Base-by-base conservation (phyloP, 2,329 filamentous ascomycete genomes). In the Stagonosporopsis tanaceti region DNA sequence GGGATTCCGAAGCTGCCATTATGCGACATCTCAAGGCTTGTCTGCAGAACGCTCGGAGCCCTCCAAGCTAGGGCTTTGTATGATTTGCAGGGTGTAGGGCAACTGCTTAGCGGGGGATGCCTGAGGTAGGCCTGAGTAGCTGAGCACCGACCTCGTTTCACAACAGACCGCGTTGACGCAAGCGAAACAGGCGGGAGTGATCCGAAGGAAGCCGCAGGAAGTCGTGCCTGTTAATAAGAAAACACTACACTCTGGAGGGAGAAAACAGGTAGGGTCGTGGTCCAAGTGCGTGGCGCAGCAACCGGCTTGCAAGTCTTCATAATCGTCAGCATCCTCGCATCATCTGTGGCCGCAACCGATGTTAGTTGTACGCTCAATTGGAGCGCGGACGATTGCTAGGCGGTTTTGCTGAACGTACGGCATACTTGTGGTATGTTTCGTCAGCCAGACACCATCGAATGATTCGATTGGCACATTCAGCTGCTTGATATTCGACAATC, bases 81-180 rank as follows among this genome's bases (percentile, higher is more conserved):
- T 48, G 44, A 48, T 35, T 48, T 57, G 38, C 44, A 57, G 28
- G 54, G 54, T 53, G 24, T 11, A 35, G n/a, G 28, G 51, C 28
- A 32, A 24, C 25, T 25, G 38, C 41, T 35, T 54, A 24, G 51
- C n/a, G 14, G 27, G 32, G 38, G 44, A 41, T 17, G 47, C 48
- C 41, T 57, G 38, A 52, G 25, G 20, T 17, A 9, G 38, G 17
- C 25, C 32, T 4, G 12, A 38, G 12, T 25, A 57, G 38, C 40
- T n/a, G 44, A 57, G 48, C 48, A 25, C 39, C 47, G 42, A 14
- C 42, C 24, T 22, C 32, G 54, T 57, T 52, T 52, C 54, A 52
- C 42, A 30, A 52, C 15, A 38, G 38, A 52, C 42, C 27, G n/a
- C 34, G 17, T 57, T 48, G 47, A 38, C 48, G 52, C 42, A 48